Base-by-base conservation (phyloP, 495 filamentous ascomycete genomes). In the Aspergillus hancockii region DNA sequence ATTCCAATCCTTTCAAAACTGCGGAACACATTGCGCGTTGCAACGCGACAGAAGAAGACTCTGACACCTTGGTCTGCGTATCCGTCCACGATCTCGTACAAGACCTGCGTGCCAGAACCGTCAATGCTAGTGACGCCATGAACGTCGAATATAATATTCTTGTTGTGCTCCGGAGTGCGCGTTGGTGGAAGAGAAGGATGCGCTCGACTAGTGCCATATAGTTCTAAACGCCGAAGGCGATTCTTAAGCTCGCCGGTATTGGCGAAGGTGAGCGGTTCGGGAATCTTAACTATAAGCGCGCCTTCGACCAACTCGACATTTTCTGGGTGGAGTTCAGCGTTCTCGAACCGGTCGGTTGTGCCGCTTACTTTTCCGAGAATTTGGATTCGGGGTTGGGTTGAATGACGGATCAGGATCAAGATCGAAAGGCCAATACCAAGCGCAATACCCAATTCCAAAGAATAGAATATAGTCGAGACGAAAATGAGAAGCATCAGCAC, bases 241-340 rank as follows among this genome's bases (percentile, higher is more conserved):
- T 85, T 88, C 75, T 93, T 96, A 21, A 98, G 78, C 55, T 94
- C 90, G 19, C 95, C 95, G 1, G 95, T 97, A 67, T 98, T 98
- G 54, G 94, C 93, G 64, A 98, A 98, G 0, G 95, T 98, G 41
- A 98, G 79, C 0, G 93, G 93, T 65, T 98, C 95, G 0, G 94
- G 94, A 63, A 98, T 97, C 73, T 97, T 97, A 52, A 98, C 92
- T 60, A 98, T 96, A 34, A 98, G 72, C 57, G 90, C 93, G 13
- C 93, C 91, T 65, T 96, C 91, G 50, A 98, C 81, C 60, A 96
- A 90, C 67, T 98, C 93, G 4, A 97, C 79, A 8, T 82, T 79
- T 45, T 90, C 85, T 0, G 89, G 86, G 60, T 89, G 83, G 0
- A 85, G 79, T 71, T 98, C 94, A 16, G 92, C 92, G 61, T 97